phyloP scores from a whole-genome alignment of 2,329 filamentous ascomycete species.

The Fusarium acutatum region DNA sequence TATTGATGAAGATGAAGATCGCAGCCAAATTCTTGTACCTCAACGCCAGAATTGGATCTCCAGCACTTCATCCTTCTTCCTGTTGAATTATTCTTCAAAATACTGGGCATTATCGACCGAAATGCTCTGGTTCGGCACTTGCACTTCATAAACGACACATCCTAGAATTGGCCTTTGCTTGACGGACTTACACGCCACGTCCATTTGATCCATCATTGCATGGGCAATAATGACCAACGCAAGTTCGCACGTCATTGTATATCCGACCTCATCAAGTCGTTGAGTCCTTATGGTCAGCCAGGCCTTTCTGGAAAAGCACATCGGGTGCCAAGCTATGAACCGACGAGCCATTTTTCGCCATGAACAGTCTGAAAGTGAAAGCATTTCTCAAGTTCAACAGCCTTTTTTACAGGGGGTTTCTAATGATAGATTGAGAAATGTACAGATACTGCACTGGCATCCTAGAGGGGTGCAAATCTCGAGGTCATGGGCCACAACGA shows the following conservation, averaged over 20 bases:
- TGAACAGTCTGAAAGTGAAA: neutral
- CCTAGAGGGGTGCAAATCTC: neutral
- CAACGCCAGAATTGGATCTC: neutral
- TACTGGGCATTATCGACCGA: fast-evolving
- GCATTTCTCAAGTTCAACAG: neutral
- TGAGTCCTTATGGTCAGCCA: neutral
- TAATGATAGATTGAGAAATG: fast-evolving
- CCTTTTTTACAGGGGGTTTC: no score
- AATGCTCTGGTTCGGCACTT: neutral
- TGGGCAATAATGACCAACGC: neutral
- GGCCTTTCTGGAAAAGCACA: no score
- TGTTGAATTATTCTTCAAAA: neutral
- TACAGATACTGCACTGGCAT: neutral
- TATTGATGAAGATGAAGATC: neutral
- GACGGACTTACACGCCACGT: neutral
- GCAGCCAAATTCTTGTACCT: neutral
- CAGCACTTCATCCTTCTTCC: neutral
- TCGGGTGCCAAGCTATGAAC: neutral
- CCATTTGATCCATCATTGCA: neutral
- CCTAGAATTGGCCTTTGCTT: neutral
- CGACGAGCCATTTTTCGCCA: neutral
- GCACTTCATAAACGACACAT: neutral
- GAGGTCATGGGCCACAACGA: neutral
- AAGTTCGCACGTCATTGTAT: neutral
- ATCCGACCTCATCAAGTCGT: neutral